Percentiles rank a stretch among this genome's conserved stretches.
These are phyloP conservation scores for Porcisia hertigi DNA, from an alignment of 208 protist species.

Conservation along the genomic window DNA sequence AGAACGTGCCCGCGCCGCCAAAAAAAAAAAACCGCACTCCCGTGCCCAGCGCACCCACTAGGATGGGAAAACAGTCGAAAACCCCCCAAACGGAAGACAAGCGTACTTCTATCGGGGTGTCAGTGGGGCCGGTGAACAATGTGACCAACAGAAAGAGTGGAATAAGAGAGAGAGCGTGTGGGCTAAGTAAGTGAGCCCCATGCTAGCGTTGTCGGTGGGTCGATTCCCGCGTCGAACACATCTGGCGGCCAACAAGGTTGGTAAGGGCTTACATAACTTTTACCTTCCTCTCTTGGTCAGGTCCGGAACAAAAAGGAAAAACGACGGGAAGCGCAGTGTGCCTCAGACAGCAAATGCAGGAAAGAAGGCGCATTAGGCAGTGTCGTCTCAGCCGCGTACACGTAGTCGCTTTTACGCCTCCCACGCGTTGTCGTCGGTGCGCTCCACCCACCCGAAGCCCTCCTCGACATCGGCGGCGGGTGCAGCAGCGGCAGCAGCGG, in stretches of 20 bases:
- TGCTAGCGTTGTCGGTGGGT: slow-evolving; percentile 77
- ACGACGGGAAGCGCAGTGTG: not conserved
- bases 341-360: not conserved
- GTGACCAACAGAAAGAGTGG: no score
- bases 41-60: no score
- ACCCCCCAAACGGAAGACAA: no score
- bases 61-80: no score
- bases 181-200: not conserved
- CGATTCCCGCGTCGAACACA: not conserved
- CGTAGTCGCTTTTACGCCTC: slow-evolving; percentile 11
- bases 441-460: slow-evolving; percentile 76
- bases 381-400: not conserved
- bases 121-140: no score
- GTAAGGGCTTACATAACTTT: not conserved
- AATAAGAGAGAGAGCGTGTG: not conserved
- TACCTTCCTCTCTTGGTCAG: not conserved
- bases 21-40: no score
- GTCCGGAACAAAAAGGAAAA: not conserved
- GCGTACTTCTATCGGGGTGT: no score
- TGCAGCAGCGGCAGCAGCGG: slow-evolving; percentile 27
- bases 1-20: no score
- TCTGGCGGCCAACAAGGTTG: not conserved
- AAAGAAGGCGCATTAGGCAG: no score
- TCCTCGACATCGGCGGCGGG: slow-evolving; percentile 48
- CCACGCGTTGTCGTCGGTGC: slow-evolving; percentile 38